phyloP scores from a whole-genome alignment of 441 rosid species.

The Jatropha multifida region DNA sequence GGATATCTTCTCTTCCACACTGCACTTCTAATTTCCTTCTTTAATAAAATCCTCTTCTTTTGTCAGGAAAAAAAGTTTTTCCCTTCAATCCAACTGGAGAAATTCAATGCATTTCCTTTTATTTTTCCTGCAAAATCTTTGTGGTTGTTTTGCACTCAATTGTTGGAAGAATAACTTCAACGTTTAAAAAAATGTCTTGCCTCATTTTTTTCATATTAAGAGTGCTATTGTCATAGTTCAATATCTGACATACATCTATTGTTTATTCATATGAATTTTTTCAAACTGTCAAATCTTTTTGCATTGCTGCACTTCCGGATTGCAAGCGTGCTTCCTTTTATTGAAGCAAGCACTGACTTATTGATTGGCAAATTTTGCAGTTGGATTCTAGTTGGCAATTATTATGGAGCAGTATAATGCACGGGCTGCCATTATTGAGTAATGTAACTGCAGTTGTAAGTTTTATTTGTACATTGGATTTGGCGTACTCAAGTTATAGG shows the following conservation, averaged over 20 bases:
- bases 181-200: too few relatives aligned
- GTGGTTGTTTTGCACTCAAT: background rate
- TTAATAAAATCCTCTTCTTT: background rate
- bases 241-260: too few relatives aligned
- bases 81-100: background rate
- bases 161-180: background rate
- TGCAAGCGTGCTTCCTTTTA: constrained; percentile 20
- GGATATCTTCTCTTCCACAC: background rate
- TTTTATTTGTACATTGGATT: constrained; percentile 24
- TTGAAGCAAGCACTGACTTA: constrained; percentile 25
- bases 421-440: constrained; percentile 80
- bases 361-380: constrained; percentile 46
- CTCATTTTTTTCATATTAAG: background rate
- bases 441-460: constrained; percentile 72
- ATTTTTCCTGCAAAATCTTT: background rate
- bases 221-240: too few relatives aligned
- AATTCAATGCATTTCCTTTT: background rate
- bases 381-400: constrained; percentile 68
- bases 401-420: constrained; percentile 79
- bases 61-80: background rate
- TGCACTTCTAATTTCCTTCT: background rate
- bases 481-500: background rate
- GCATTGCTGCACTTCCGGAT: constrained; percentile 15
- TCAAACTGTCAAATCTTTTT: background rate
- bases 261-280: too few relatives aligned